phyloP scores from a whole-genome alignment of 306 rosid species.

The Malus sylvestris region DNA sequence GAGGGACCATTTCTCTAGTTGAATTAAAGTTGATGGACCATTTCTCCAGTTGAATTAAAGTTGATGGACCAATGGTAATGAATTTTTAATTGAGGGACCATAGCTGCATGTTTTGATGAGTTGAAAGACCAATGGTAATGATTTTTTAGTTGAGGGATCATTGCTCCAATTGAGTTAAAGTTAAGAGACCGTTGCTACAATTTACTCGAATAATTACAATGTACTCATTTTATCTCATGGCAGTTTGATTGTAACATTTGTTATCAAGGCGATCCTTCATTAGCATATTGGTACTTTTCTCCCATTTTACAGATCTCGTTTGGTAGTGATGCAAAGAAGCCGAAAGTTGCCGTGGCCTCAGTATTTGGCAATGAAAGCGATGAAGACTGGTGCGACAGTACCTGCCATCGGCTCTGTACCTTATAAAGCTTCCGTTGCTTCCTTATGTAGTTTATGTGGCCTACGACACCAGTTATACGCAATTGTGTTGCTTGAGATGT shows the following conservation, averaged over 20 bases:
- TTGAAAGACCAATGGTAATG: too few species aligned
- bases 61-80: too few species aligned
- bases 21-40: too few species aligned
- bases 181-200: too few species aligned
- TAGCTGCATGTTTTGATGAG: too few species aligned
- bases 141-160: too few species aligned
- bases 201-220: too few species aligned
- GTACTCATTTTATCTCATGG: not conserved
- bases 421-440: not conserved
- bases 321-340: constrained; percentile 52
- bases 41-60: too few species aligned
- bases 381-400: constrained; percentile 37
- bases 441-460: not conserved
- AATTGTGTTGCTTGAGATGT: not conserved
- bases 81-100: too few species aligned
- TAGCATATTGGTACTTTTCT: not conserved
- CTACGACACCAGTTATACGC: not conserved
- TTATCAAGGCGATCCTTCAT: not conserved
- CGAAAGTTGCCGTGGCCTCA: constrained; percentile 48
- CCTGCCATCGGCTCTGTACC: constrained; percentile 9
- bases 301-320: constrained; percentile 33
- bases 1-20: too few species aligned
- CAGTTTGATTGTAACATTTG: not conserved
- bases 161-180: too few species aligned
- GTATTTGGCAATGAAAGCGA: constrained; percentile 63